These are phyloP conservation scores for Coemansia biformis DNA, from an alignment of 192 early-diverging fungal species.

Conservation along the genomic window DNA sequence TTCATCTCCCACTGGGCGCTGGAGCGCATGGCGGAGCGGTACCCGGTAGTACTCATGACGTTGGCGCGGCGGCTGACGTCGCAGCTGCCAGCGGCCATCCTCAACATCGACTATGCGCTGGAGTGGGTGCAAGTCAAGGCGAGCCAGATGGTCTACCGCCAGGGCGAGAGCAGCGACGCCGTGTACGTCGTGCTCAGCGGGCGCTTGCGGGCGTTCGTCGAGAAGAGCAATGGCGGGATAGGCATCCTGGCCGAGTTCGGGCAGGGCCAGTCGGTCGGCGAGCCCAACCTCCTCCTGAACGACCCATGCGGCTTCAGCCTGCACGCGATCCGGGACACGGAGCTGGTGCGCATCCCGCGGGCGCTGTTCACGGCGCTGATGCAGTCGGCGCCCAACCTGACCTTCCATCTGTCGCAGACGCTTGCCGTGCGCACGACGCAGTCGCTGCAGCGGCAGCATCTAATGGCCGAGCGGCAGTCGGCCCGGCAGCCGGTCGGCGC, in stretches of 20 bases:
- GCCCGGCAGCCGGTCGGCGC: neutral
- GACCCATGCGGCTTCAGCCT: conserved; percentile 73
- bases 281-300: conserved; percentile 81
- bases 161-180: conserved; percentile 79
- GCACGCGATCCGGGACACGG: conserved; percentile 96
- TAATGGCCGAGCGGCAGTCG: conserved; percentile 7
- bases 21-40: conserved; percentile 78
- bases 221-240: conserved; percentile 59
- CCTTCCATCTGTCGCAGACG: conserved; percentile 83
- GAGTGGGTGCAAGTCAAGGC: conserved; percentile 96
- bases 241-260: conserved; percentile 90
- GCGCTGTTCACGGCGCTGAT: conserved; percentile 92
- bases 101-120: conserved; percentile 76
- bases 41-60: conserved; percentile 78
- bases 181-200: conserved; percentile 93
- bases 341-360: conserved; percentile 92
- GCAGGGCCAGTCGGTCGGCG: conserved; percentile 92
- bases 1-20: conserved; percentile 78
- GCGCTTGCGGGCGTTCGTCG: conserved; percentile 79
- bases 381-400: conserved; percentile 81
- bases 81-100: conserved; percentile 72
- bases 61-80: conserved; percentile 82
- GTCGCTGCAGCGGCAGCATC: conserved; percentile 41
- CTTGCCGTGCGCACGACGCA: conserved; percentile 70
- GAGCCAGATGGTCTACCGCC: conserved; percentile 85